Evolutionary conservation across 108 stramenopile species (phyloP).

Genomic region (Fistulifera solaris): DNA sequence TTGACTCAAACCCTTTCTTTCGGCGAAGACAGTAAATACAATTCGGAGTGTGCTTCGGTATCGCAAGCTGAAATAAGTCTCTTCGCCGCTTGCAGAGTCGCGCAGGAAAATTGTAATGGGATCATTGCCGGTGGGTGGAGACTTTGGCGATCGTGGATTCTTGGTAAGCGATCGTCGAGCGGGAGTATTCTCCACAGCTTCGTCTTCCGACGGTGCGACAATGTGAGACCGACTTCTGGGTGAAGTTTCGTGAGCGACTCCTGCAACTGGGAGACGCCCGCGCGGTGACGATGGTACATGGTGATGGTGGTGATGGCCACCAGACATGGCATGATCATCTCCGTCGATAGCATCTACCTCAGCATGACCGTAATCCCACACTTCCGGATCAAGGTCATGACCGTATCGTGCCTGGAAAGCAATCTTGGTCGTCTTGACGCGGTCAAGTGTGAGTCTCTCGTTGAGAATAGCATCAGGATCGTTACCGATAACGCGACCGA

Average conservation of each 20-base stretch:
- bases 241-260: not conserved
- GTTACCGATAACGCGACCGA: slow-evolving; percentile 47
- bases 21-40: slow-evolving; percentile 47
- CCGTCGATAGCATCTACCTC: slow-evolving; percentile 14
- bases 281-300: slow-evolving; percentile 13
- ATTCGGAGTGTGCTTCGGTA: slow-evolving; percentile 49
- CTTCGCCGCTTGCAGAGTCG: slow-evolving; percentile 32
- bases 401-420: slow-evolving; percentile 51
- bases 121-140: slow-evolving; percentile 33
- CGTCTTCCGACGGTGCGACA: slow-evolving; percentile 8
- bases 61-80: slow-evolving; percentile 44
- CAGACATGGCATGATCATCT: not conserved
- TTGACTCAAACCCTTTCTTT: slow-evolving; percentile 42
- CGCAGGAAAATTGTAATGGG: slow-evolving; percentile 50
- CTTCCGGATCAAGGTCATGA: slow-evolving; percentile 47
- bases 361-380: slow-evolving; percentile 45
- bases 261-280: slow-evolving; percentile 40
- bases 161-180: not conserved
- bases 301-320: slow-evolving; percentile 1
- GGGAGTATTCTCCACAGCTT: not conserved
- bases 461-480: slow-evolving; percentile 39
- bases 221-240: slow-evolving; percentile 4
- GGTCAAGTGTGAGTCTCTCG: slow-evolving; percentile 21
- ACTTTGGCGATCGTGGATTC: slow-evolving; percentile 17
- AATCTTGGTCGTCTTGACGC: slow-evolving; percentile 47